Evolutionary conservation across 108 stramenopile genomes (phyloP).

Genomic region (Skeletonema tropicum): DNA sequence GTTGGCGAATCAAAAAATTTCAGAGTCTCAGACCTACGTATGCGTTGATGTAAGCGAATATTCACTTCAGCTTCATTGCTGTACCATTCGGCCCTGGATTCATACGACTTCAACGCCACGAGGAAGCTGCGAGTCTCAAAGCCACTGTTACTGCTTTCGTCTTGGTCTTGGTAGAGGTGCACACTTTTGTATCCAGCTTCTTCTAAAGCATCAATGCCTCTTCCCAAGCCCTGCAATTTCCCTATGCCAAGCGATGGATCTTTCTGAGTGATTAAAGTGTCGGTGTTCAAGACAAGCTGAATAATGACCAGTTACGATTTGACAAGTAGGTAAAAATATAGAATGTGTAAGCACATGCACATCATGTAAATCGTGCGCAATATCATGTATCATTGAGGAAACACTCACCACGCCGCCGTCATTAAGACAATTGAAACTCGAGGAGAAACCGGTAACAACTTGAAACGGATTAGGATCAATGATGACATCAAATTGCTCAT

Average conservation of each 20-base stretch:
- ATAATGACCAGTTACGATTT: not conserved
- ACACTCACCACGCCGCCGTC: not conserved
- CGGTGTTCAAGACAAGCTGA: slow-evolving; percentile 3
- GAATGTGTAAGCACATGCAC: not conserved
- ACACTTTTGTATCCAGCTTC: slow-evolving; percentile 51
- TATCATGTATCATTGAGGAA: not conserved
- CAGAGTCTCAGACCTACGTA: not conserved
- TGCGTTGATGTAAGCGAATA: slow-evolving; percentile 27
- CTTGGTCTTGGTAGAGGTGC: slow-evolving; percentile 55
- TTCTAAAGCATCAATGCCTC: slow-evolving; percentile 36
- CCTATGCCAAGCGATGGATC: not conserved
- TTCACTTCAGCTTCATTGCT: slow-evolving; percentile 38
- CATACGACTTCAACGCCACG: slow-evolving; percentile 44
- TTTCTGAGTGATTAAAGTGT: not conserved
- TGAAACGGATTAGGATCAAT: not conserved
- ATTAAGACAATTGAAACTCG: not conserved
- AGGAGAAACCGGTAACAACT: not conserved
- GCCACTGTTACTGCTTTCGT: slow-evolving; percentile 25
- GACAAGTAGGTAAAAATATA: not conserved
- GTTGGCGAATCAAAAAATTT: not conserved
- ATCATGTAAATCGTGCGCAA: not conserved
- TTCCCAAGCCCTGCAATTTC: not conserved
- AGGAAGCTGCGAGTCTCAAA: slow-evolving; percentile 46
- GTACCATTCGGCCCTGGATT: slow-evolving; percentile 50
- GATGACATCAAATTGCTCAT: slow-evolving; percentile 2